These are phyloP conservation scores for Yamadazyma songkhlaensis DNA, from an alignment of 1,139 yeast species.

Conservation along the genomic window DNA sequence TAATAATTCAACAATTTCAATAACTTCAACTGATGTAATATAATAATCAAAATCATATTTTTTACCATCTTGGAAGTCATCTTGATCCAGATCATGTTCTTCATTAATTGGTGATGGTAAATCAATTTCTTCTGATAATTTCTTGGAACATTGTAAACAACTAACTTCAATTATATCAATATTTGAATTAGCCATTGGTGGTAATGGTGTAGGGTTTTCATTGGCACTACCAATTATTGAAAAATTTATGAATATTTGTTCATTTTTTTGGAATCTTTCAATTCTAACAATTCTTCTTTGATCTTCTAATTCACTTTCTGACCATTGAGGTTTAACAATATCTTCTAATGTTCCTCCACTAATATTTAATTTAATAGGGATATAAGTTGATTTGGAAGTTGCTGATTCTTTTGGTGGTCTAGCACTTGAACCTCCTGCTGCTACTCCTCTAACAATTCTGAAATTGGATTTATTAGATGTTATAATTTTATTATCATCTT, in stretches of 20 bases:
- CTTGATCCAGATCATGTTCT: not conserved
- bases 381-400: conserved; percentile 29
- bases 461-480: conserved; percentile 19
- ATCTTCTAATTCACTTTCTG: conserved; percentile 41
- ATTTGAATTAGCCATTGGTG: conserved; percentile 30
- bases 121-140: conserved; percentile 18
- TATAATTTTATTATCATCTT: conserved; percentile 15
- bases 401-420: conserved; percentile 50
- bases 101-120: conserved; percentile 25
- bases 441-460: conserved; percentile 52
- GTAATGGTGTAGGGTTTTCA: conserved; percentile 41
- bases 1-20: conserved; percentile 58
- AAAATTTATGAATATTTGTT: conserved; percentile 46
- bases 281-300: conserved; percentile 56
- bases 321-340: conserved; percentile 53
- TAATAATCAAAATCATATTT: conserved; percentile 41
- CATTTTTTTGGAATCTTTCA: conserved; percentile 50
- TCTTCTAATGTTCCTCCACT: conserved; percentile 44
- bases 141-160: conserved; percentile 44
- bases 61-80: conserved; percentile 12
- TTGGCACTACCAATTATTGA: conserved; percentile 51
- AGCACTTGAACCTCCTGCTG: conserved; percentile 57
- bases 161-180: conserved; percentile 58
- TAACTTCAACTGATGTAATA: conserved; percentile 65
- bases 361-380: conserved; percentile 47